phyloP scores from a whole-genome alignment of 2,329 filamentous ascomycete species.

The Cladophialophora immunda region DNA sequence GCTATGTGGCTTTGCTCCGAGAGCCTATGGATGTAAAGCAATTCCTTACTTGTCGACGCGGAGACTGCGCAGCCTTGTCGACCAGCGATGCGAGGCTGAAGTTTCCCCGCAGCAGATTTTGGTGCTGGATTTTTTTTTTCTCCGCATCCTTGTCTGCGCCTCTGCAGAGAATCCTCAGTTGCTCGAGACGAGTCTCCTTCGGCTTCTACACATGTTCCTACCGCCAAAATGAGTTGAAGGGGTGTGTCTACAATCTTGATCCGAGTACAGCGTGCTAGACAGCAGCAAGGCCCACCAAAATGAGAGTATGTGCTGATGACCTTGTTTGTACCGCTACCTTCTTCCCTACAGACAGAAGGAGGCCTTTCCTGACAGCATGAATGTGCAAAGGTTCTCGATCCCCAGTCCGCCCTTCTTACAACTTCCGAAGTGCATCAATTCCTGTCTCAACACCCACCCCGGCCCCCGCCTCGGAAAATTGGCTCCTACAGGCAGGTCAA shows the following conservation, averaged over 20 bases:
- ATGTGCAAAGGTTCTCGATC: slow-evolving; percentile 51
- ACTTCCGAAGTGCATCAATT: slow-evolving; percentile 56
- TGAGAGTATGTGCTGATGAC: background rate
- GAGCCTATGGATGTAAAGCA: background rate
- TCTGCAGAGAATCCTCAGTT: background rate
- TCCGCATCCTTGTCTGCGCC: background rate
- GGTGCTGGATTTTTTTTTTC: background rate
- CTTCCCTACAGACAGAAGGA: background rate
- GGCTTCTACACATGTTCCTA: background rate
- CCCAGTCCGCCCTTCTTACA: slow-evolving; percentile 54
- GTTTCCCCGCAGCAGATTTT: slow-evolving; percentile 4
- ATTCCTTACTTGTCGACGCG: background rate
- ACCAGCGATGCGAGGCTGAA: slow-evolving; percentile 11
- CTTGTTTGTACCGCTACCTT: background rate
- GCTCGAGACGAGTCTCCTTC: background rate
- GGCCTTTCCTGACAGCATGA: background rate
- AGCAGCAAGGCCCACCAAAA: background rate
- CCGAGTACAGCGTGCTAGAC: background rate
- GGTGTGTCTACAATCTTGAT: background rate
- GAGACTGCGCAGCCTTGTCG: background rate
- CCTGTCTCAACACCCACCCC: slow-evolving; percentile 52
- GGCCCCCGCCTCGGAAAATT: slow-evolving; percentile 37
- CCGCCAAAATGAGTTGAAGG: background rate
- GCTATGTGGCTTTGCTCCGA: background rate
- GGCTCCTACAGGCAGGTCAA: slow-evolving; percentile 48